phyloP scores from a whole-genome alignment of 2,329 filamentous ascomycete genomes.

The Claviceps pazoutovae region DNA sequence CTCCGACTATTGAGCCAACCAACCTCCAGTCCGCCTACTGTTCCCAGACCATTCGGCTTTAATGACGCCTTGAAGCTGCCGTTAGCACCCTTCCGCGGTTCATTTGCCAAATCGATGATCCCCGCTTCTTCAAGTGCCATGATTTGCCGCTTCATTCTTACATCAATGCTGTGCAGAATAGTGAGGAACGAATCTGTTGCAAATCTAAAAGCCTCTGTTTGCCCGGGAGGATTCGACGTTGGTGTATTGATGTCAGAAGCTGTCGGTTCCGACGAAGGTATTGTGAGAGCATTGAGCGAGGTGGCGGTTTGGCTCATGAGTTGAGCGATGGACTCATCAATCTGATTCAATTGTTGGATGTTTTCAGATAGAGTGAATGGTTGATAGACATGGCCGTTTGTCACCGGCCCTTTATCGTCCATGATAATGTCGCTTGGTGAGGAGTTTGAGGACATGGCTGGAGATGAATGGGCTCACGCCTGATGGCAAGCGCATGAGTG shows the following conservation, averaged over 20 bases:
- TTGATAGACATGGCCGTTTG: slow-evolving; percentile 19
- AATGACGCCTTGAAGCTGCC: slow-evolving; percentile 28
- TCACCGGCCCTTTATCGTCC: slow-evolving; percentile 10
- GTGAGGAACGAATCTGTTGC: slow-evolving; percentile 55
- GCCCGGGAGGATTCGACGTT: slow-evolving; percentile 30
- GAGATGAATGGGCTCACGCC: neutral
- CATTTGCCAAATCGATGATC: slow-evolving; percentile 43
- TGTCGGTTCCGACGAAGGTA: slow-evolving; percentile 11
- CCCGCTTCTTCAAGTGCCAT: slow-evolving; percentile 70
- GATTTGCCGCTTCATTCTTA: slow-evolving; percentile 52
- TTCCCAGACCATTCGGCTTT: slow-evolving; percentile 40
- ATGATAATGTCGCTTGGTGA: slow-evolving; percentile 18
- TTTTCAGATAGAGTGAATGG: slow-evolving; percentile 64
- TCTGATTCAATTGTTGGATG: slow-evolving; percentile 65
- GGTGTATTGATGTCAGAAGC: slow-evolving; percentile 8
- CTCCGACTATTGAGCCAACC: slow-evolving; percentile 82
- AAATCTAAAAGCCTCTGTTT: slow-evolving; percentile 42
- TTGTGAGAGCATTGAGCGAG: slow-evolving; percentile 31
- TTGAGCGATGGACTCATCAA: slow-evolving; percentile 47
- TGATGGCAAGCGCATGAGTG: neutral
- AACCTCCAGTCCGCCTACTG: slow-evolving; percentile 56
- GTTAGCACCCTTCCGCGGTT: slow-evolving; percentile 18
- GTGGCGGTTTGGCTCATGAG: slow-evolving; percentile 31
- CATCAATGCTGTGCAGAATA: slow-evolving; percentile 60
- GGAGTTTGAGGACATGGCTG: slow-evolving; percentile 14